These are phyloP conservation scores for Ustilago loliicola DNA, from an alignment of 1,284 basidiomycete species.

Conservation along the genomic window DNA sequence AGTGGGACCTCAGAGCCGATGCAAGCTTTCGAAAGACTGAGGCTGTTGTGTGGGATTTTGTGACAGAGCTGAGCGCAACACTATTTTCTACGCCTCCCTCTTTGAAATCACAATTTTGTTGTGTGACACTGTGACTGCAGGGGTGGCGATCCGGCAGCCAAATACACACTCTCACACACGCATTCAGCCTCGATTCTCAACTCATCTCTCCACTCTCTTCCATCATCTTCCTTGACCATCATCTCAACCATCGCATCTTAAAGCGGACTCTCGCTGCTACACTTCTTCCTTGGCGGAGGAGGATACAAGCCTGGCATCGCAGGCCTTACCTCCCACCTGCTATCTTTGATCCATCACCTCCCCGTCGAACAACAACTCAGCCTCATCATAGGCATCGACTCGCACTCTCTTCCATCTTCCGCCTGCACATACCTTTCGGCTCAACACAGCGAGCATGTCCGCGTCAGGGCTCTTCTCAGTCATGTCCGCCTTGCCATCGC, in stretches of 20 bases:
- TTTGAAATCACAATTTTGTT: constrained; percentile 3
- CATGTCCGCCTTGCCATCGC: constrained; percentile 49
- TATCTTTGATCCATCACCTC: background rate
- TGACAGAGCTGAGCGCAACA: constrained; percentile 1
- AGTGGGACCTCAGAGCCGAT: background rate
- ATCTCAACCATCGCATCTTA: background rate
- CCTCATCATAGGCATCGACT: background rate
- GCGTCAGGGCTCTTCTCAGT: constrained; percentile 31
- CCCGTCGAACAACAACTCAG: background rate
- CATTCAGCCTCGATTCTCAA: background rate
- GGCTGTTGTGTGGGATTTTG: background rate
- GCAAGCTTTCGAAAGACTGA: background rate
- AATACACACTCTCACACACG: constrained; percentile 3
- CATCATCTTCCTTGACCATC: constrained; percentile 10
- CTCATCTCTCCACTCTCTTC: constrained; percentile 7
- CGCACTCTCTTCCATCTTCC: background rate
- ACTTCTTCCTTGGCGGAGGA: background rate
- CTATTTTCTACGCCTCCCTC: constrained; percentile 7
- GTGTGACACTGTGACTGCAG: background rate
- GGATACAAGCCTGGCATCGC: background rate
- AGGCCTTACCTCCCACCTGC: background rate
- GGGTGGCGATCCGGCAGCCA: constrained; percentile 9
- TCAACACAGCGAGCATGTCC: constrained; percentile 24
- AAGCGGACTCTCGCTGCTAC: background rate
- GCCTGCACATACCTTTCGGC: too few relatives aligned